Evolutionary conservation across 164 flowering plant genomes (phyloP), one percentile per base, ranked within the genome.

Genomic region (Cinnamomum micranthum): DNA sequence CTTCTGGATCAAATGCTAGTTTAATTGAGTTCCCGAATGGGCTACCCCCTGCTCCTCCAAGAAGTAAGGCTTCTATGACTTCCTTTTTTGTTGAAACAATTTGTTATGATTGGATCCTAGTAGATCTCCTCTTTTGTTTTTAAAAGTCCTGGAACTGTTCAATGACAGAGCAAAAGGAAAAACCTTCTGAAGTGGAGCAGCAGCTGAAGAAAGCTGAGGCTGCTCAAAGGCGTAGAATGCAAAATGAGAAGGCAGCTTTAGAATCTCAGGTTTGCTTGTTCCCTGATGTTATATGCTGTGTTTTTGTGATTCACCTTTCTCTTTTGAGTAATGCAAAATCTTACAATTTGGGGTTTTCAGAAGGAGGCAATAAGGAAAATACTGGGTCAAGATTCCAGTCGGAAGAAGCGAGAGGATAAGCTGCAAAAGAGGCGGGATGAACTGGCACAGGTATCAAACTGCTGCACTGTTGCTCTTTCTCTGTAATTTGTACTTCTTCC

Each of bases 191-290:
- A 22, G 27, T 75, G 77, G 77, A 75, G 59, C 73, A 75, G 68
- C 77, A 75, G 59, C 68, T 75, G 60, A 75, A 75, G 73, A 75
- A 75, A 69, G 77, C 77, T 70, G 77, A 75, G 73, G 77, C 77
- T 58, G 77, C 77, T 47, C 77, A 75, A 31, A 33, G 77, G 13
- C 73, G 77, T 7, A 69, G 73, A 50, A 69, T 75, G 77, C 77
- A 75, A 70, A 72, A 69, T 9, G 77, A 75, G 33, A 75, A 75
- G 58, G 77, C 77, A 11, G 77, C 73, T 12, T 69, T 28, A 55
- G 77, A 75, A 47, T 31, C 58, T 28, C 58, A 75, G 73, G 77
- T 75, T 69, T 60, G 73, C 11, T 31, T 22, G 15, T 4, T 28
- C 59, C 25, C 13, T 15, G 20, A 6, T 17, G 27, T 64, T 64